Percentiles rank a stretch among this genome's conserved stretches.
Evolutionary conservation across 345 rosid genomes (phyloP).

Genomic region (Dovyalis caffra): DNA sequence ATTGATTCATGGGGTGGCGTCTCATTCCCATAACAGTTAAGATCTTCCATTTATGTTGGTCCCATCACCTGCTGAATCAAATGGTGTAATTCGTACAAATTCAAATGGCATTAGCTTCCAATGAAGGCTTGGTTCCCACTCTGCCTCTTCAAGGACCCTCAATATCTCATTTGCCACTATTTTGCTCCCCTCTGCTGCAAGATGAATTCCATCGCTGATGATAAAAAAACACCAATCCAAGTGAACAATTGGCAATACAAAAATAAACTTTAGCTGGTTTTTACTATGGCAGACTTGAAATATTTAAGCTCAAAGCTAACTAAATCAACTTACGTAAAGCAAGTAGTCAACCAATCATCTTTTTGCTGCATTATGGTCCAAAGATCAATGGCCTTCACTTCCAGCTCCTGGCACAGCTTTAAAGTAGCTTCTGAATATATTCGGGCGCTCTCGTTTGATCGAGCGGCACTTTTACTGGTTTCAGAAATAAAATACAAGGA

Average conservation of each 20-base stretch:
- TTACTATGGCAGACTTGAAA: too few relatives aligned
- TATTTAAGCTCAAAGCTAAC: too few relatives aligned
- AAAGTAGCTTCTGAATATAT: constrained; percentile 24
- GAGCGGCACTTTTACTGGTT: not conserved
- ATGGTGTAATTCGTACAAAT: constrained; percentile 37
- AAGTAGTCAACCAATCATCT: constrained; percentile 17
- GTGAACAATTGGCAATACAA: not conserved
- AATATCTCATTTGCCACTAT: constrained; percentile 57
- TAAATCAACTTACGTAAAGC: constrained; percentile 18
- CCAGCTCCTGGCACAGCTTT: constrained; percentile 11
- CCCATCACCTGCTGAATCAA: not conserved
- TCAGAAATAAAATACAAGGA: not conserved
- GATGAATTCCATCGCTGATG: constrained; percentile 70
- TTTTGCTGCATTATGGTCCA: constrained; percentile 17
- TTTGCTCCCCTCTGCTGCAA: constrained; percentile 56
- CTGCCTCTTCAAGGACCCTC: constrained; percentile 49
- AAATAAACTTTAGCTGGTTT: too few relatives aligned
- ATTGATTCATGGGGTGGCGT: too few relatives aligned
- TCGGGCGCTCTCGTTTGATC: constrained; percentile 6
- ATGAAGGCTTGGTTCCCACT: constrained; percentile 66
- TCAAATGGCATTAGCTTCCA: constrained; percentile 55
- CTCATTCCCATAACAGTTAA: too few relatives aligned
- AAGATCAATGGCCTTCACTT: constrained; percentile 17
- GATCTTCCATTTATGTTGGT: not conserved
- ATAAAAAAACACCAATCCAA: not conserved